Base-by-base conservation (phyloP, 2,329 filamentous ascomycete genomes). In the Aspergillus sp. region DNA sequence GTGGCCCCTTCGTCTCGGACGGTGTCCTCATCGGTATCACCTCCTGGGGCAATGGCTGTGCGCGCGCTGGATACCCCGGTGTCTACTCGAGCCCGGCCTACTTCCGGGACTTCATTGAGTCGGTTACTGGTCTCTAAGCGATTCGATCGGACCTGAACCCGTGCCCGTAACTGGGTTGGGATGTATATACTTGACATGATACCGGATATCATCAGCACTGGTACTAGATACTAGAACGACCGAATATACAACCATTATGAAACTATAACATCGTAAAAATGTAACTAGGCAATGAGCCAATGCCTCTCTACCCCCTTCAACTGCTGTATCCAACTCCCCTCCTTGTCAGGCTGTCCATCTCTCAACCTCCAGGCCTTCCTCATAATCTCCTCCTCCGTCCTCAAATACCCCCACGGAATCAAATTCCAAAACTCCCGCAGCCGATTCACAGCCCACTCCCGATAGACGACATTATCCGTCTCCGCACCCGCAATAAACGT, bases 401-500 rank as follows among this genome's bases (percentile, higher is more conserved):
- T 37, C 1, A 56, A n/a, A 44, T 59, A 59, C 27, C 57, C 52
- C 52, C 52, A 59, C 6, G 47, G 57, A 11, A 59, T 23, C 7
- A 55, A 25, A 35, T 25, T 37, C 52, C 52, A 56, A 27, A 52
- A 44, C 17, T 17, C 9, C 3, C 8, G 9, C 6, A 56, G 33
- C 17, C 52, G 17, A 17, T 48, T 17, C n/a, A 59, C 31, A 3
- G 52, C 41, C 51, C 51, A 54, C 15, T 40, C 8, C 3, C 51
- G 17, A 17, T 40, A 47, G 7, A 37, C 43, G 2, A 25, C 23
- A 31, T 49, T 48, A n/a, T 52, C 33, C 4, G 52, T 56, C 19
- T 59, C 57, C 4, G 37, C 52, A 1, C 57, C 57, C 5, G 52
- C 57, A 37, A 59, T 52, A 8, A 59, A 59, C 11, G 46, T 59